Evolutionary conservation across 768 basidiomycete genomes (phyloP).

Genomic region (Imleria badia): DNA sequence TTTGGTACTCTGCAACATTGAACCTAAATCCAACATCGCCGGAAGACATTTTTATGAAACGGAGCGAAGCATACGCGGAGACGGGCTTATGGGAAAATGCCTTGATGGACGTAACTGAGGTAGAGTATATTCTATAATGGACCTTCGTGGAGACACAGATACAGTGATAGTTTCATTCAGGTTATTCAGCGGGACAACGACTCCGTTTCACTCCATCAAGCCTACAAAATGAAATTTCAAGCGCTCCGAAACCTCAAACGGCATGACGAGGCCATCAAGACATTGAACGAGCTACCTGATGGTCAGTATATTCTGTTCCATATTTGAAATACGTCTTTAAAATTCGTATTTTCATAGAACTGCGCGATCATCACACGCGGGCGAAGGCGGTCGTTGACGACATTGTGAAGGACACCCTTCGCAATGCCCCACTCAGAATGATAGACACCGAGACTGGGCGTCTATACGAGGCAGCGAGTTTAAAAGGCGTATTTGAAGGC

Average conservation of each 20-base stretch:
- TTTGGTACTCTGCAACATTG: neutral
- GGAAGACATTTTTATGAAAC: constrained; percentile 5
- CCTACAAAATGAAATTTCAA: neutral
- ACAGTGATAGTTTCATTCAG: neutral
- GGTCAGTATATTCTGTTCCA: neutral
- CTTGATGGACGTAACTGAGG: constrained; percentile 3
- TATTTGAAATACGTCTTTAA: neutral
- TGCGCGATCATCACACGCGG: neutral
- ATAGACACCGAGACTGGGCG: constrained; percentile 11
- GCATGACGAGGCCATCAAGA: neutral
- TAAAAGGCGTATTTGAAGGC: neutral
- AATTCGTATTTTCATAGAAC: neutral
- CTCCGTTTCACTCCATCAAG: neutral
- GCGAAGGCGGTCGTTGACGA: neutral
- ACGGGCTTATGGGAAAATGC: constrained; percentile 6
- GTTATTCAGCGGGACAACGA: neutral
- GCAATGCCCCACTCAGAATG: constrained; percentile 5
- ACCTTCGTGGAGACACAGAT: neutral
- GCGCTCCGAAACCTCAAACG: constrained; percentile 3
- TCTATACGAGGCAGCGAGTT: neutral
- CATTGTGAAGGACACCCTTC: neutral
- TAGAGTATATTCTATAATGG: neutral
- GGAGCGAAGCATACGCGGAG: constrained; percentile 3
- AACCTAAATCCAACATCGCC: neutral
- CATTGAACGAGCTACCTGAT: neutral